phyloP scores from a whole-genome alignment of 176 grass and related monocot species.

The Musa acuminata region DNA sequence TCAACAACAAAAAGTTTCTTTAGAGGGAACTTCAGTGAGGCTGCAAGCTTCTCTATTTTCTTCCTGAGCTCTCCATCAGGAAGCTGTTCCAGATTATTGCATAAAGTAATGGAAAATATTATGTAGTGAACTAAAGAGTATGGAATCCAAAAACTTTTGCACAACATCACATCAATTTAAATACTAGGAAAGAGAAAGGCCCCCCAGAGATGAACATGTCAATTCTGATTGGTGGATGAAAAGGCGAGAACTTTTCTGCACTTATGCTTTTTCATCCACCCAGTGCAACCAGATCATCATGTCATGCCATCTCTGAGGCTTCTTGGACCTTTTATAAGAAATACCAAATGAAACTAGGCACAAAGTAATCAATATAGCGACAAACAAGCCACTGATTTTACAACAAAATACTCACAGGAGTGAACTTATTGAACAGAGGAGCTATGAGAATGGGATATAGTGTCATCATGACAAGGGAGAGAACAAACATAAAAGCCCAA shows the following conservation, averaged over 20 bases:
- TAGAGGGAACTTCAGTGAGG: constrained; percentile 86
- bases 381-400: neutral
- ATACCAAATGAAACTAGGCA: neutral
- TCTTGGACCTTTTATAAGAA: neutral
- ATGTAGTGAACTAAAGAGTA: neutral
- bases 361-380: neutral
- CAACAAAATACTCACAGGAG: constrained; percentile 64
- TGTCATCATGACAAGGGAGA: constrained; percentile 90
- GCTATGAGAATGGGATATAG: constrained; percentile 85
- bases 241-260: neutral
- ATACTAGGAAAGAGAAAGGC: neutral
- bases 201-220: too few species aligned
- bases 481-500: constrained; percentile 92
- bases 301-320: neutral
- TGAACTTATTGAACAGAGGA: constrained; percentile 98
- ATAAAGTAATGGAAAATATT: neutral
- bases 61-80: constrained; percentile 73
- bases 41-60: constrained; percentile 93
- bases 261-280: neutral
- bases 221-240: too few species aligned
- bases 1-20: constrained; percentile 97
- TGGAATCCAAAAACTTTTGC: neutral
- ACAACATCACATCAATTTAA: neutral
- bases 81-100: constrained; percentile 50
- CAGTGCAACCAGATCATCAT: neutral